These are phyloP conservation scores for Coniochaeta prunicola DNA, from an alignment of 2,329 filamentous ascomycete species.

Conservation along the genomic window DNA sequence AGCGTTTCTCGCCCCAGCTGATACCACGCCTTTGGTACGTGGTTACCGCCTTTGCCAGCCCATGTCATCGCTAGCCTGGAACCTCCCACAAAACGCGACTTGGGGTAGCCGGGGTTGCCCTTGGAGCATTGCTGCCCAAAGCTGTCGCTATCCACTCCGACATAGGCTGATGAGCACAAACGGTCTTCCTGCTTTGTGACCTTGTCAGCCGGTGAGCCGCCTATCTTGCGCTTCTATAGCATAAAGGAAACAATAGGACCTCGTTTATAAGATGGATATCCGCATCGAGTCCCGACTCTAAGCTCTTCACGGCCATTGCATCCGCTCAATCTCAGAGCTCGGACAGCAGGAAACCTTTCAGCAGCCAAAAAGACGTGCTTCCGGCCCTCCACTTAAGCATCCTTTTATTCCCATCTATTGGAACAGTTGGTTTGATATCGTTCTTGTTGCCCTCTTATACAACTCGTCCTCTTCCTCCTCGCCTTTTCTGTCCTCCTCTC, in stretches of 20 bases:
- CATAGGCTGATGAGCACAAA: constrained; percentile 22
- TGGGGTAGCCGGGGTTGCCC: constrained; percentile 22
- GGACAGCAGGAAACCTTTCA: constrained; percentile 2
- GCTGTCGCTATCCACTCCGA: constrained; percentile 25
- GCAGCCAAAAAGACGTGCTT: constrained; percentile 3
- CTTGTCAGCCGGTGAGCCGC: constrained; percentile 11
- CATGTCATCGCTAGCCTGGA: constrained; percentile 1
- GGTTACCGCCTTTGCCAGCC: background rate
- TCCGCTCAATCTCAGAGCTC: constrained; percentile 3
- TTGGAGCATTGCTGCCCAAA: constrained; percentile 35
- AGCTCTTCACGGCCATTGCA: background rate
- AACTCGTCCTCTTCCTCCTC: background rate
- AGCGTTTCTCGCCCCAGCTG: background rate
- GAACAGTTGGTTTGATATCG: constrained; percentile 7
- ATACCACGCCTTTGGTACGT: background rate
- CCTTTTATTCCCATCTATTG: background rate
- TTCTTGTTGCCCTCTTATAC: background rate
- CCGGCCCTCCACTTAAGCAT: constrained; percentile 3
- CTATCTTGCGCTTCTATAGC: constrained; percentile 4
- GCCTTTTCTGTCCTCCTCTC: background rate
- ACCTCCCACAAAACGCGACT: constrained; percentile 14
- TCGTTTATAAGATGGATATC: background rate
- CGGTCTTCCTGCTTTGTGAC: constrained; percentile 2
- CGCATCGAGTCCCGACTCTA: background rate
- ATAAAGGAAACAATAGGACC: background rate